Evolutionary conservation across 116 monocot genomes (phyloP), one percentile per base, ranked within the genome.

Genomic region (Dioscorea cayenensis): DNA sequence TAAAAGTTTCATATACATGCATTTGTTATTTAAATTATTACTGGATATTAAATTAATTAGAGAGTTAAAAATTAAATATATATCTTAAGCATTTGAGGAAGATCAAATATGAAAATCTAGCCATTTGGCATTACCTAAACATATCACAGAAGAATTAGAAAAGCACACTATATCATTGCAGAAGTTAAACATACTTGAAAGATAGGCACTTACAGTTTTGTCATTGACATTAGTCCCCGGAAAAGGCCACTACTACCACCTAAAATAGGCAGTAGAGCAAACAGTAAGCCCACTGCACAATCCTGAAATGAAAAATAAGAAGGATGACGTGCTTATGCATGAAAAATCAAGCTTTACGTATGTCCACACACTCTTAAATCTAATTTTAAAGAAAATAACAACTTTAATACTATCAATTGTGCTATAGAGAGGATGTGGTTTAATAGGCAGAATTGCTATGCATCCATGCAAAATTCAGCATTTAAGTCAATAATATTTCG

Each of bases 281-380:
- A 95, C 36, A 91, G 79, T 71, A 95, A 81, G 58, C 95, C 91
- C 66, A 95, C 89, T 22, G 91, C 91, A 80, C 91, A 95, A 78
- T 95, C 95, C 95, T 95, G 94, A 72, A 77, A 75, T 43, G 66
- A 73, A 66, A n/a, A 72, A 37, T 29, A 70, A 3, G 38, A 25
- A 55, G 43, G 43, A 32, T 38, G 32, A 12, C 36, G n/a, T 27
- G 17, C 18, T 51, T 51, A 32, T 68, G 16, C 55, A 18, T 16
- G 17, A 1, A 55, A n/a, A 62, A 62, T 27, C 62, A 62, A 62
- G 21, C 23, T 11, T 62, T 62, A 58, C 59, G 20, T 43, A 7
- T 43, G 12, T 7, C 1, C 43, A 43, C 12, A 12, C 43, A 9
- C 43, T 10, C 43, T 32, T 32, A 32, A 32, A 32, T 32, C 32